These are phyloP conservation scores for Macrotyloma uniflorum DNA, from an alignment of 306 rosid species.

Conservation along the genomic window DNA sequence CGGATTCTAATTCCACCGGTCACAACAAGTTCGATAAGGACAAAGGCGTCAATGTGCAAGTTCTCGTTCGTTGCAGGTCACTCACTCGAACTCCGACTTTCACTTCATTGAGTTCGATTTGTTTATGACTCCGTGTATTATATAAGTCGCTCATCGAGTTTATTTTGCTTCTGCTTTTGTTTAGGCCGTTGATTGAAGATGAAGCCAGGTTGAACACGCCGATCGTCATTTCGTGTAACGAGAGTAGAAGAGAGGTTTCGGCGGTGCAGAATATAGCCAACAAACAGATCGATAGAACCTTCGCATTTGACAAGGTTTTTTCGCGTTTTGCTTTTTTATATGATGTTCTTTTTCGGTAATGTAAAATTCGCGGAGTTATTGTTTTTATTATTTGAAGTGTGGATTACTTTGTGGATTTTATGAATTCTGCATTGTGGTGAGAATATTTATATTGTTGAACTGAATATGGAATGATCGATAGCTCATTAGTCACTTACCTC, in stretches of 20 bases:
- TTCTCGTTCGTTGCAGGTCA: conserved; percentile 96
- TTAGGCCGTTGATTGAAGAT: conserved; percentile 93
- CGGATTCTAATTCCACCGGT: conserved; percentile 74
- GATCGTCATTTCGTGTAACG: conserved; percentile 89
- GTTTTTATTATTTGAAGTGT: neutral
- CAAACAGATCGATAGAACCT: conserved; percentile 98
- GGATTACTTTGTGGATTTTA: neutral
- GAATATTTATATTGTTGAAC: neutral
- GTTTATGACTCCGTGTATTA: neutral
- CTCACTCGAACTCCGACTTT: conserved; percentile 26
- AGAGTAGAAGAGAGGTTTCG: conserved; percentile 75
- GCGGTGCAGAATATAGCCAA: conserved; percentile 96
- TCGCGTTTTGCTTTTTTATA: neutral
- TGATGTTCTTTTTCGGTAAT: neutral
- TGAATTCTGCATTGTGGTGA: neutral
- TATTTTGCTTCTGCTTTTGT: conserved; percentile 13
- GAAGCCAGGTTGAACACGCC: conserved; percentile 85
- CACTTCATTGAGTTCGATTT: conserved; percentile 18
- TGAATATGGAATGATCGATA: neutral
- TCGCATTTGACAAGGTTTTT: conserved; percentile 88
- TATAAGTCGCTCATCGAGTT: neutral
- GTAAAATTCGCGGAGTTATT: neutral
- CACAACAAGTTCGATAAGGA: conserved; percentile 64
- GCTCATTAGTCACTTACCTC: neutral
- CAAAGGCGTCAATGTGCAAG: conserved; percentile 98